phyloP scores from a whole-genome alignment of 441 rosid genomes.

The Eruca vesicaria region DNA sequence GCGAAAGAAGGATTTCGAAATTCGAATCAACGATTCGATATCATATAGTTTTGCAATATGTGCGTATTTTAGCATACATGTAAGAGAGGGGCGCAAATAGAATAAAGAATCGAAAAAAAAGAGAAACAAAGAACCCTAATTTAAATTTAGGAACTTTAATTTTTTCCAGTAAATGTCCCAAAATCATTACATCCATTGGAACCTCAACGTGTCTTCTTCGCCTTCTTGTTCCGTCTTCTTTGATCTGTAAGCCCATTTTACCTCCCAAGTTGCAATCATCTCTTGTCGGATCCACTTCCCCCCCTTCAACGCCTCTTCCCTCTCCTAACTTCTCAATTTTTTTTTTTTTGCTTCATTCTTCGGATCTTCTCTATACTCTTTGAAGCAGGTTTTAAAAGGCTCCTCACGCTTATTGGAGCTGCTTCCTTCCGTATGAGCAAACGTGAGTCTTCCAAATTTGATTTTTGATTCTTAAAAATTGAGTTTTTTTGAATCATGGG shows the following conservation, averaged over 20 bases:
- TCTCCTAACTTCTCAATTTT: too few relatives aligned
- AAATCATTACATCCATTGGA: constrained; percentile 37
- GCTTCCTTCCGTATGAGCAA: constrained; percentile 20
- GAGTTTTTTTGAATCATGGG: constrained; percentile 16
- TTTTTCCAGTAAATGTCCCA: constrained; percentile 1
- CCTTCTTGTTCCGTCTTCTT: constrained; percentile 20
- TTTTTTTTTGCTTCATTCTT: not conserved
- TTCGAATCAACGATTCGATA: too few relatives aligned
- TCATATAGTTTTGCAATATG: not conserved
- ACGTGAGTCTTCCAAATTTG: constrained; percentile 31
- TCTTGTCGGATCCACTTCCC: constrained; percentile 22
- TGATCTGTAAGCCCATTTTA: constrained; percentile 34
- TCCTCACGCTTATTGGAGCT: not conserved
- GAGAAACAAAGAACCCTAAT: constrained; percentile 35
- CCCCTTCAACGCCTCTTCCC: not conserved
- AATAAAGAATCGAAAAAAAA: too few relatives aligned
- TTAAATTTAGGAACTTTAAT: constrained; percentile 25
- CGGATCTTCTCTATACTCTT: constrained; percentile 27
- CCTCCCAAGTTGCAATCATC: not conserved
- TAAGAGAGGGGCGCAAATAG: not conserved
- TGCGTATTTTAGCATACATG: not conserved
- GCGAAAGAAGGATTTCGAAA: not conserved
- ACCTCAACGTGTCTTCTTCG: constrained; percentile 29
- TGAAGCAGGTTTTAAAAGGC: not conserved
- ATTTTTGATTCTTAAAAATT: not conserved